phyloP scores from a whole-genome alignment of 495 filamentous ascomycete genomes.

The Daldinia loculata region DNA sequence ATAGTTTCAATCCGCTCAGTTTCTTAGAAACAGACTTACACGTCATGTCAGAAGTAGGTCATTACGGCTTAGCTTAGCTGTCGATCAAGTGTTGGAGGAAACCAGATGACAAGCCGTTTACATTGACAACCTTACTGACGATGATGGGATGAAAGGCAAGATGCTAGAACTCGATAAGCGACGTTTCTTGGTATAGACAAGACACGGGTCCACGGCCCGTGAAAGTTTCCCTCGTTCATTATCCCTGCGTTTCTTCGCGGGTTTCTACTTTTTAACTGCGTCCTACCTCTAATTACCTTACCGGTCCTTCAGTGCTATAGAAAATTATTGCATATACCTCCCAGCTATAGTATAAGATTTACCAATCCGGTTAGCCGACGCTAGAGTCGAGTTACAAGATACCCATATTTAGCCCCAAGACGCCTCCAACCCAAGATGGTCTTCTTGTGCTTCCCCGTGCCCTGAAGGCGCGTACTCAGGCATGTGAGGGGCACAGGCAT shows the following conservation, averaged over 20 bases:
- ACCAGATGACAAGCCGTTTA: constrained; percentile 32
- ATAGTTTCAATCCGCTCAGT: constrained; percentile 38
- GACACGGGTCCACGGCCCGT: constrained; percentile 28
- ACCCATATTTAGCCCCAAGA: not conserved
- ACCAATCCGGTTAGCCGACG: not conserved
- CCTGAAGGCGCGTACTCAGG: constrained; percentile 4
- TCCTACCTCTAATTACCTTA: not conserved
- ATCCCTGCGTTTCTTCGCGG: not conserved
- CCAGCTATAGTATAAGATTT: not conserved
- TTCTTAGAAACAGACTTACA: constrained; percentile 26
- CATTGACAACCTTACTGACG: constrained; percentile 1
- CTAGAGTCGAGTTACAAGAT: not conserved
- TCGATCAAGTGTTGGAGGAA: constrained; percentile 30
- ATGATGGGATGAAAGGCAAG: constrained; percentile 33
- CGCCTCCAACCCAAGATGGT: not conserved
- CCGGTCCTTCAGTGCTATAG: not conserved
- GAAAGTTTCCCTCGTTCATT: not conserved
- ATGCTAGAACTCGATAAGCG: not conserved
- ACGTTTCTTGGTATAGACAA: not conserved
- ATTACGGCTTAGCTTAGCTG: constrained; percentile 22
- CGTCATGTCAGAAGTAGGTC: constrained; percentile 37
- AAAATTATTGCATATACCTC: not conserved
- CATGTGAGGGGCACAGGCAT: constrained; percentile 15
- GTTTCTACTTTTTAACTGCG: not conserved
- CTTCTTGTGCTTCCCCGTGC: not conserved